Evolutionary conservation across 2,329 filamentous ascomycete genomes (phyloP), one percentile per base, ranked within the genome.

Genomic region (Ophiostoma triangulosporum): DNA sequence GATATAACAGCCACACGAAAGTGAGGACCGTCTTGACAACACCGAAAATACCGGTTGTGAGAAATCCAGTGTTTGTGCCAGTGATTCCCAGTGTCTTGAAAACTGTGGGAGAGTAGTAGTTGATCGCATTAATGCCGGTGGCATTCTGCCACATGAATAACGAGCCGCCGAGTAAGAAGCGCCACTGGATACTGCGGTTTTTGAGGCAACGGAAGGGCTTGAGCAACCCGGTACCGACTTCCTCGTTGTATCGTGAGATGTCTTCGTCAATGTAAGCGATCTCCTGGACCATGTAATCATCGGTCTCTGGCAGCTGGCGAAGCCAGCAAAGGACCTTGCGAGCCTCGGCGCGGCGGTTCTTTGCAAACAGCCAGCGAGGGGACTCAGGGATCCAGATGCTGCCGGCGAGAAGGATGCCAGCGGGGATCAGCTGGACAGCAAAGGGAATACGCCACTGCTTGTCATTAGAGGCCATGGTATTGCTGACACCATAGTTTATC

Each of bases 121-220:
- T 88, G 69, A 86, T 83, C 20, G 84, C 84, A 60, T 88, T 88
- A 69, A 88, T 88, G 2, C 85, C 85, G 3, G 71, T 75, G 50
- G 82, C 82, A 61, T 91, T 91, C 66, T 91, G 86, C 75, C 81
- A 88, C 52, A 90, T 70, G 72, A 90, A 90, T 20, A 91, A 73
- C 62, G 86, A 77, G 53, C 77, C 77, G 48, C 86, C 86, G 11
- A 90, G 73, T 64, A 87, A 77, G 67, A 91, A 81, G 40, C 86
- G 78, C 72, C 80, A 87, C 59, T 78, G 78, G 26, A 86, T 75
- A 62, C 75, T 76, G 55, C 69, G 71, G 59, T 78, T 68, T 60
- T 71, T 73, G 54, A 75, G 71, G 22, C 78, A 71, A 7, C 72
- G 70, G 68, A 88, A 86, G 0, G 84, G 83, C 66, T 83, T 81